These are phyloP conservation scores for Didymella lethalis DNA, from an alignment of 2,329 filamentous ascomycete genomes.

Conservation along the genomic window DNA sequence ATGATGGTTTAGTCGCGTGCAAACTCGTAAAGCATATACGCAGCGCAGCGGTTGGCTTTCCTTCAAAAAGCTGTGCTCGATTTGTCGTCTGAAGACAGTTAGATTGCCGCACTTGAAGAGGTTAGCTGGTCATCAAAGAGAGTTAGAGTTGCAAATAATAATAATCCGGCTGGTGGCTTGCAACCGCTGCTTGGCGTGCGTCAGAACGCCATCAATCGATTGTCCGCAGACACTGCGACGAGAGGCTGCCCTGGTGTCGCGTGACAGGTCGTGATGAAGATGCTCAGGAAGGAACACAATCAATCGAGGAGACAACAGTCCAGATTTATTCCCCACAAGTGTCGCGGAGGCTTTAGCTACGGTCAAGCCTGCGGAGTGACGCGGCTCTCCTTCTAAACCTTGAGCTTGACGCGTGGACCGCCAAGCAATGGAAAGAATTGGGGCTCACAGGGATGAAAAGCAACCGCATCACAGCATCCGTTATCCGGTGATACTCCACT, in stretches of 20 bases:
- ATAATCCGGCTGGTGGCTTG: neutral
- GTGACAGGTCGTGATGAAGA: constrained; percentile 6
- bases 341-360: constrained; percentile 3
- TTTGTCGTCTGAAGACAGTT: constrained; percentile 1
- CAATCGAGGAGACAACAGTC: neutral
- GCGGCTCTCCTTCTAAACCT: constrained; percentile 14
- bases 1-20: neutral
- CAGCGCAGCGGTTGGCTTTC: neutral
- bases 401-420: constrained; percentile 19
- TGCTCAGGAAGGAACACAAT: neutral
- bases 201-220: constrained; percentile 6
- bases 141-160: constrained; percentile 1
- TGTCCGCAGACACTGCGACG: neutral
- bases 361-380: constrained; percentile 11
- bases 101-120: neutral
- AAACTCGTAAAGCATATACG: constrained; percentile 4
- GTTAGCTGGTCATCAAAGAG: neutral
- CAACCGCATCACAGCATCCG: constrained; percentile 13
- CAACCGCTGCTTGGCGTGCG: constrained; percentile 16
- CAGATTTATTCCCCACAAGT: neutral
- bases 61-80: neutral
- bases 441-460: constrained; percentile 17
- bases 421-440: constrained; percentile 17
- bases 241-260: constrained; percentile 8
- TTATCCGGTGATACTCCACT: constrained; percentile 16